Evolutionary conservation across 768 basidiomycete species (phyloP), one percentile per base, ranked within the genome.

Genomic region (Mycena albidolilacea): DNA sequence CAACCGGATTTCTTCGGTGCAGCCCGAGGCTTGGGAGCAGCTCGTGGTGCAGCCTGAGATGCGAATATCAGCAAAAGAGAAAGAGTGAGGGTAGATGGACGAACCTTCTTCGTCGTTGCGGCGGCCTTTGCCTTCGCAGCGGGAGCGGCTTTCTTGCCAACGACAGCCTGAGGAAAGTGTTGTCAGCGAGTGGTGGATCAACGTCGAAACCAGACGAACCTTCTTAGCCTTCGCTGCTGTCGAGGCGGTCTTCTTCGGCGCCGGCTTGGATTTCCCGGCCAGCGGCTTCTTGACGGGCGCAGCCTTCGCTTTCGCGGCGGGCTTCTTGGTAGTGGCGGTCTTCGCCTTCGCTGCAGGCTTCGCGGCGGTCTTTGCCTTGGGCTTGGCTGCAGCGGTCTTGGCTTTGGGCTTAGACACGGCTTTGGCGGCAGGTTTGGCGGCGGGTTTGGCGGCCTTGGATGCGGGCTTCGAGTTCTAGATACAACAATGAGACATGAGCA

Each of bases 161-260:
- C 55, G 44, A 72, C 75, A 10, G 70, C 59, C 72, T 73, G 61
- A 1, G 30, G 5, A n/a, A 23, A 58, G 21, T 7, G n/a, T 38
- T 21, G 35, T 64, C 8, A 58, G 50, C 7, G 4, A 21, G 39
- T 6, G 4, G 23, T 4, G 21, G 37, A 63, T n/a, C 8, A 50
- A 7, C 39, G 3, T 11, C 15, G 21, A 17, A 38, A 6, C 1
- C 30, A 11, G n/a, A 70, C 72, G 10, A 7, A 74, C 75, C 59
- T 71, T 69, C 54, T 76, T 76, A 3, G 75, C 75, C 23, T 69
- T 73, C 5, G 35, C 38, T 17, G 75, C 65, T 23, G 50, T 69
- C 14, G 75, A 67, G 21, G 64, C 7, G n/a, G 60, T 43, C 57
- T 76, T 76, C 75, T 73, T 76, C 19, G 72, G 62, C 38, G 70